Evolutionary conservation across 768 basidiomycete genomes (phyloP).

Genomic region (Cyathus striatus): DNA sequence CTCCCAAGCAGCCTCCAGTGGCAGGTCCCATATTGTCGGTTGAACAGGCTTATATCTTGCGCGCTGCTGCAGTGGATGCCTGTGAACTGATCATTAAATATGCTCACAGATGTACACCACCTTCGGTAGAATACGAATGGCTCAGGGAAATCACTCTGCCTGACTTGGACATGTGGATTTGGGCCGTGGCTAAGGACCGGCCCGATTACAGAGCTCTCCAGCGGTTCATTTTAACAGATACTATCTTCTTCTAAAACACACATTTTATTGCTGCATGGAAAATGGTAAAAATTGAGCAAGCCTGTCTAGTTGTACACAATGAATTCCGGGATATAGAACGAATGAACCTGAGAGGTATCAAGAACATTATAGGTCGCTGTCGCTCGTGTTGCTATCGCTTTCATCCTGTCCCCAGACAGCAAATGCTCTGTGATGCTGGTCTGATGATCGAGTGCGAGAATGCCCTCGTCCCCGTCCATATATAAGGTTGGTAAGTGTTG

Average conservation of each 20-base stretch:
- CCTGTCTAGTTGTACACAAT: no score
- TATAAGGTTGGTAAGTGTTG: conserved; percentile 41
- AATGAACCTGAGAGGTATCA: neutral
- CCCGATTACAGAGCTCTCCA: conserved; percentile 61
- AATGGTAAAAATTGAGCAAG: no score
- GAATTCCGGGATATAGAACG: neutral
- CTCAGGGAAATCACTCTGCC: conserved; percentile 52
- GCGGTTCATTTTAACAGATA: conserved; percentile 62
- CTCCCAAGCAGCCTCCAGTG: conserved; percentile 13
- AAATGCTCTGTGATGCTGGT: conserved; percentile 57
- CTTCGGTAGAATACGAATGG: conserved; percentile 42
- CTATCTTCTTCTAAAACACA: conserved; percentile 74
- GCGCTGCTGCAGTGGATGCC: conserved; percentile 77
- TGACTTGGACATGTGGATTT: conserved; percentile 74
- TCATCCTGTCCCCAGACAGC: conserved; percentile 89
- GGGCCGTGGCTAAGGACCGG: conserved; percentile 77
- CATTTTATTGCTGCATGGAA: no score
- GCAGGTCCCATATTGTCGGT: conserved; percentile 50
- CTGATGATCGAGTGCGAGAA: conserved; percentile 31
- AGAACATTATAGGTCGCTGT: conserved; percentile 41
- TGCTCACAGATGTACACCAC: no score
- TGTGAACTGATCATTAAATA: conserved; percentile 62
- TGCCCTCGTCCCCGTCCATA: conserved; percentile 26
- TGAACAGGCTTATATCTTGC: conserved; percentile 65
- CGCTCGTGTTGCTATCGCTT: conserved; percentile 80